Percentiles rank a stretch among this genome's conserved stretches.
phyloP scores from a whole-genome alignment of 441 rosid genomes.

The Viola pubescens region DNA sequence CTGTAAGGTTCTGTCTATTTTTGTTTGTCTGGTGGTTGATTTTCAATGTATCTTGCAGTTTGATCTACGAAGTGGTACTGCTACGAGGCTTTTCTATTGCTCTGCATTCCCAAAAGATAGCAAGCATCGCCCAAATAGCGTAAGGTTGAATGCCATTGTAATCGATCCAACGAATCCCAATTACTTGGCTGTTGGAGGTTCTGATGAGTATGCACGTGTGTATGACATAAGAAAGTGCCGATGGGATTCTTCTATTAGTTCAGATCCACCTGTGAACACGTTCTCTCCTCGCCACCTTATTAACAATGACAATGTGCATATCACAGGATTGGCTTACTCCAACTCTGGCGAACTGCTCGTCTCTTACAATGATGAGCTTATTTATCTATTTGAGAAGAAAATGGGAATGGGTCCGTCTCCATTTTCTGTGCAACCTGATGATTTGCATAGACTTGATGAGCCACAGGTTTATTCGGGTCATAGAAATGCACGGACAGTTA shows the following conservation, averaged over 20 bases:
- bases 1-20: not conserved
- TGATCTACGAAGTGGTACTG: slow-evolving; percentile 47
- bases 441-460: slow-evolving; percentile 28
- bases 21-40: slow-evolving; percentile 9
- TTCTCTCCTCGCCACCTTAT: slow-evolving; percentile 49
- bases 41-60: slow-evolving; percentile 34
- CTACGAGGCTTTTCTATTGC: slow-evolving; percentile 43
- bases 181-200: slow-evolving; percentile 55
- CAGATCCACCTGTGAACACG: slow-evolving; percentile 38
- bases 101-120: slow-evolving; percentile 31
- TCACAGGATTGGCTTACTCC: slow-evolving; percentile 70
- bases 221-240: slow-evolving; percentile 49
- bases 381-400: slow-evolving; percentile 47
- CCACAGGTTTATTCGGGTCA: slow-evolving; percentile 58
- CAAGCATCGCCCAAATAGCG: slow-evolving; percentile 30
- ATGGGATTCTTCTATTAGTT: slow-evolving; percentile 31
- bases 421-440: slow-evolving; percentile 26
- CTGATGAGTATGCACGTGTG: slow-evolving; percentile 51
- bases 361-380: slow-evolving; percentile 62
- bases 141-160: slow-evolving; percentile 43
- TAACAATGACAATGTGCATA: slow-evolving; percentile 32
- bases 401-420: slow-evolving; percentile 53
- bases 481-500: slow-evolving; percentile 53
- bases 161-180: slow-evolving; percentile 55
- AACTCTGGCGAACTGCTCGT: slow-evolving; percentile 49